A percentile compares a stretch with the other conserved stretches of the same genome.
phyloP scores from a whole-genome alignment of 345 rosid genomes.

The Melastoma malabathricum region DNA sequence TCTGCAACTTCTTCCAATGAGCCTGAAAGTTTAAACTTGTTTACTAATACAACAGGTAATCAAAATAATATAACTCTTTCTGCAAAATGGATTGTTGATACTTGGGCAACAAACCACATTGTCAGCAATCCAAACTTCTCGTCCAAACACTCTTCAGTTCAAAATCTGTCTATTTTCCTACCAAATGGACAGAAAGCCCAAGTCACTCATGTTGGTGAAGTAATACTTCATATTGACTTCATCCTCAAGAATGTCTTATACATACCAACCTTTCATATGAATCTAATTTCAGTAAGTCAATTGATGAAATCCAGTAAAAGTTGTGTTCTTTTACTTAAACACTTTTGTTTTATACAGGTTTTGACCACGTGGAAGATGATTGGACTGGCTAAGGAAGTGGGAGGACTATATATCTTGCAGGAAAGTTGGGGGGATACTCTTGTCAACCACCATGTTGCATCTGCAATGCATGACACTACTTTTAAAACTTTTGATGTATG shows the following conservation, averaged over 20 bases:
- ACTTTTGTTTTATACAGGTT: slow-evolving; percentile 10
- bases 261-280: background rate
- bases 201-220: background rate
- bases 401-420: slow-evolving; percentile 1
- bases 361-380: slow-evolving; percentile 10
- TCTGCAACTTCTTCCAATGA: too few relatives aligned
- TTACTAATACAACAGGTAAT: too few relatives aligned
- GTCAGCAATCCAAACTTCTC: background rate
- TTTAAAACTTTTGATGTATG: background rate
- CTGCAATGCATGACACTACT: background rate
- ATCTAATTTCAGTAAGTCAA: background rate
- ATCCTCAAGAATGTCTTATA: background rate
- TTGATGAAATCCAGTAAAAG: background rate
- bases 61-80: too few relatives aligned
- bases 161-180: background rate
- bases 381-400: slow-evolving; percentile 6
- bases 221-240: background rate
- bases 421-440: background rate
- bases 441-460: background rate
- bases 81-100: background rate
- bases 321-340: background rate
- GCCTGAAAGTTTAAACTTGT: too few relatives aligned
- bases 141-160: background rate
- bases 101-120: background rate
- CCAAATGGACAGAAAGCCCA: background rate